phyloP scores from a whole-genome alignment of 805 yeast genomes.

The Wickerhamiella brachini region DNA sequence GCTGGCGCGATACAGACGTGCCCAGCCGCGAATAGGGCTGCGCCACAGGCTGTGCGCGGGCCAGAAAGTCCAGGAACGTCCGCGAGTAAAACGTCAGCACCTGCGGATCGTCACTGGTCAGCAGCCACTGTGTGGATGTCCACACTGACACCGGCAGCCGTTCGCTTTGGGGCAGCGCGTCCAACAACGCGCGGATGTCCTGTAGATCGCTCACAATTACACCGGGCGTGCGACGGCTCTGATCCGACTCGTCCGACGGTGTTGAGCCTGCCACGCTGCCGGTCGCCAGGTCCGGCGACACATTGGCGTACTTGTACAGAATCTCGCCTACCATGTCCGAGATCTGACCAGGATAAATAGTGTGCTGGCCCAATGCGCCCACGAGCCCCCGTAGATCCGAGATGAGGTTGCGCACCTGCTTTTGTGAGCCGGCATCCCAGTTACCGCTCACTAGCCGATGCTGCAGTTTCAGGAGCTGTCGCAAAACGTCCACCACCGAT shows the following conservation, averaged over 20 bases:
- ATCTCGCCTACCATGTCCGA: constrained; percentile 68
- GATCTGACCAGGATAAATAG: constrained; percentile 76
- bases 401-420: constrained; percentile 4
- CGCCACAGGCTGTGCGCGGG: constrained; percentile 5
- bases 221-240: background rate
- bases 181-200: constrained; percentile 16
- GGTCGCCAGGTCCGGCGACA: background rate
- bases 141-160: constrained; percentile 13
- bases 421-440: constrained; percentile 1
- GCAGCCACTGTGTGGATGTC: constrained; percentile 22
- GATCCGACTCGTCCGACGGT: background rate
- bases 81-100: constrained; percentile 16
- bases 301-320: constrained; percentile 16
- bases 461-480: constrained; percentile 26
- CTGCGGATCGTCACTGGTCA: constrained; percentile 13
- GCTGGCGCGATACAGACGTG: constrained; percentile 9
- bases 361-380: constrained; percentile 58
- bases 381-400: constrained; percentile 31
- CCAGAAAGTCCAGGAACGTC: constrained; percentile 16
- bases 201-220: constrained; percentile 15
- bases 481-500: constrained; percentile 66
- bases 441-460: constrained; percentile 13
- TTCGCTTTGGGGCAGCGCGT: constrained; percentile 4
- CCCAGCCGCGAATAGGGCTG: constrained; percentile 2
- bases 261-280: background rate